These are phyloP conservation scores for Sclerotinia borealis DNA, from an alignment of 2,329 filamentous ascomycete genomes.

Conservation along the genomic window DNA sequence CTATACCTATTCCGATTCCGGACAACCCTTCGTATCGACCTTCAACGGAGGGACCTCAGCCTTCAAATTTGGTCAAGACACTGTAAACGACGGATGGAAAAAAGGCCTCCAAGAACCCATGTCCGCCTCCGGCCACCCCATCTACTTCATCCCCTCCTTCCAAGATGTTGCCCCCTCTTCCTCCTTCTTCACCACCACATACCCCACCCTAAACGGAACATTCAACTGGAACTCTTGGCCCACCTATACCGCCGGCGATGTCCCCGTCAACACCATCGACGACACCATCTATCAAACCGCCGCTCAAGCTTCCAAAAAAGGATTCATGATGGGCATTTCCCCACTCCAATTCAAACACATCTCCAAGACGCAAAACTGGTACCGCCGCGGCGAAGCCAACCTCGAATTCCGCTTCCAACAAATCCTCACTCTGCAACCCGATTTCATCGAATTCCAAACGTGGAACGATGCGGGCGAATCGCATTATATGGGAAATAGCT, in stretches of 20 bases:
- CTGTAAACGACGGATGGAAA: slow-evolving; percentile 27
- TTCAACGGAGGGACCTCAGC: slow-evolving; percentile 18
- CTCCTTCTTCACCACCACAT: slow-evolving; percentile 12
- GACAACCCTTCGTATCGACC: slow-evolving; percentile 17
- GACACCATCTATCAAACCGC: slow-evolving; percentile 31
- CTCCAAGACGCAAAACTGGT: slow-evolving; percentile 30
- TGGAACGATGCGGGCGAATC: slow-evolving; percentile 38
- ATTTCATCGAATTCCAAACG: slow-evolving; percentile 36
- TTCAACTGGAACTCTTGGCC: slow-evolving; percentile 21
- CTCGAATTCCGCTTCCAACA: slow-evolving; percentile 31
- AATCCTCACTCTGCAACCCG: slow-evolving; percentile 33
- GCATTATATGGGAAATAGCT: slow-evolving; percentile 38
- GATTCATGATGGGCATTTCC: slow-evolving; percentile 37
- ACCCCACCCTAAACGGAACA: slow-evolving; percentile 13
- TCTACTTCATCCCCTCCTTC: slow-evolving; percentile 17
- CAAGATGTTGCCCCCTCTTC: slow-evolving; percentile 14
- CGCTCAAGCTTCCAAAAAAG: slow-evolving; percentile 30
- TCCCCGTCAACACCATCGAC: slow-evolving; percentile 16
- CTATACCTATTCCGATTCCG: slow-evolving; percentile 16
- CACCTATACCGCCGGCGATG: slow-evolving; percentile 11
- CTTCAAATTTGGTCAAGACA: slow-evolving; percentile 22
- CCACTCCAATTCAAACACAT: slow-evolving; percentile 37
- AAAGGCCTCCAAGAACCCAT: slow-evolving; percentile 22
- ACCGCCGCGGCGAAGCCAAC: slow-evolving; percentile 35
- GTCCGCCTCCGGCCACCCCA: slow-evolving; percentile 22